A percentile compares a stretch with the other conserved stretches of the same genome.
Evolutionary conservation across 208 protist genomes (phyloP).

Genomic region (Kentomonas sorsogonicus): DNA sequence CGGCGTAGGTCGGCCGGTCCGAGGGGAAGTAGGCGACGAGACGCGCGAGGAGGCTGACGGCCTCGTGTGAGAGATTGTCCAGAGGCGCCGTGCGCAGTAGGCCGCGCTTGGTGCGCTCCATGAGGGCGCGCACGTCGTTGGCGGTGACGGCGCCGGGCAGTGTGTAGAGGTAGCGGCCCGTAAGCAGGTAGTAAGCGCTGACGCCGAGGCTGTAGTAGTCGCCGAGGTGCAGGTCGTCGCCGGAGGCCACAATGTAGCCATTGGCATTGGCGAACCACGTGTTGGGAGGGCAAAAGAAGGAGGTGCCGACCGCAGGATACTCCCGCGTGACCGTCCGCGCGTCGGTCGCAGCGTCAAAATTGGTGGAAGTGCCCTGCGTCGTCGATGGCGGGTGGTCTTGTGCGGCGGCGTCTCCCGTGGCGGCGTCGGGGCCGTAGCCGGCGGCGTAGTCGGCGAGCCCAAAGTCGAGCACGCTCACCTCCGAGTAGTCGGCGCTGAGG

Average conservation of each 20-base stretch:
- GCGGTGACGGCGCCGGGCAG: constrained; percentile 37
- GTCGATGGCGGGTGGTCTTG: too few relatives aligned
- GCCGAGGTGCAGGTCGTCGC: constrained; percentile 42
- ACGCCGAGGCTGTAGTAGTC: constrained; percentile 81
- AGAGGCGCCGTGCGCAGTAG: constrained; percentile 38
- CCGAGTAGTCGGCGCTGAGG: constrained; percentile 49
- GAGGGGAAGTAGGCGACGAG: constrained; percentile 33
- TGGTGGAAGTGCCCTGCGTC: too few relatives aligned
- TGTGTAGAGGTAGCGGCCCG: constrained; percentile 21
- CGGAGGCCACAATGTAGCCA: too few relatives aligned
- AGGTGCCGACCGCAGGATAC: too few relatives aligned
- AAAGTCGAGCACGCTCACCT: constrained; percentile 81
- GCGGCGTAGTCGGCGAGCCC: constrained; percentile 62
- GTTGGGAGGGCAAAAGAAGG: too few relatives aligned
- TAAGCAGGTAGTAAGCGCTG: constrained; percentile 55
- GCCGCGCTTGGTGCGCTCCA: constrained; percentile 32
- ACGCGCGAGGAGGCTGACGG: constrained; percentile 33
- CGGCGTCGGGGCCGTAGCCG: constrained; percentile 20
- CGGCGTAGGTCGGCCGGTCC: constrained; percentile 26
- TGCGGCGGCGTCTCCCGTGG: constrained; percentile 40
- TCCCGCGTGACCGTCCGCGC: too few relatives aligned
- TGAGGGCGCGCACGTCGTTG: constrained; percentile 26
- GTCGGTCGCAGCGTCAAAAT: too few relatives aligned
- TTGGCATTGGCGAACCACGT: too few relatives aligned
- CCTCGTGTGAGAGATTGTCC: constrained; percentile 32